phyloP scores from a whole-genome alignment of 1,139 yeast species.

The Magnusiomyces fungicola region DNA sequence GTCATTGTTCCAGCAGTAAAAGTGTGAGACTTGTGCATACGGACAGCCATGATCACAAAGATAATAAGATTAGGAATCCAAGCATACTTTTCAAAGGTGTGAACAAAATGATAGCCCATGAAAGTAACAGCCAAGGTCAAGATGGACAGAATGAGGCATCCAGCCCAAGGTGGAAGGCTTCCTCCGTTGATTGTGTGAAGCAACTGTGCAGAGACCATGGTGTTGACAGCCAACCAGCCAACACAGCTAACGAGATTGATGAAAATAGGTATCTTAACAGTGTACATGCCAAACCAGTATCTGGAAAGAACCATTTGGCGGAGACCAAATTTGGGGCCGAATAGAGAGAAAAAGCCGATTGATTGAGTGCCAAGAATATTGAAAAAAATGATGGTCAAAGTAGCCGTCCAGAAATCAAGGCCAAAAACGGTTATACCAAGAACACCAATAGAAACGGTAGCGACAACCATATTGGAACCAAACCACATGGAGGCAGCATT shows the following conservation, averaged over 20 bases:
- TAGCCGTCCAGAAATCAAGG: slow-evolving; percentile 58
- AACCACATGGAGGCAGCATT: slow-evolving; percentile 88
- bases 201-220: slow-evolving; percentile 82
- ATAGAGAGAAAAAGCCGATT: slow-evolving; percentile 74
- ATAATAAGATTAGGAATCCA: slow-evolving; percentile 77
- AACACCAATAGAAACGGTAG: slow-evolving; percentile 76
- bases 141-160: slow-evolving; percentile 64
- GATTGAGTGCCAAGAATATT: slow-evolving; percentile 63
- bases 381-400: slow-evolving; percentile 61
- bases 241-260: slow-evolving; percentile 80
- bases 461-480: slow-evolving; percentile 83
- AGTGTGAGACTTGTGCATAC: slow-evolving; percentile 59
- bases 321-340: slow-evolving; percentile 80
- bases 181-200: slow-evolving; percentile 64
- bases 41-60: slow-evolving; percentile 70
- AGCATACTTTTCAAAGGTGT: slow-evolving; percentile 72
- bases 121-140: slow-evolving; percentile 70
- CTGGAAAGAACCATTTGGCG: slow-evolving; percentile 83
- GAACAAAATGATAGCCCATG: slow-evolving; percentile 80
- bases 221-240: slow-evolving; percentile 94
- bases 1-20: slow-evolving; percentile 44
- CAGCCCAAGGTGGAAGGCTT: slow-evolving; percentile 83
- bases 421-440: slow-evolving; percentile 51
- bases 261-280: slow-evolving; percentile 69
- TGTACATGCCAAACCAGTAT: slow-evolving; percentile 66